Evolutionary conservation across 164 flowering plant species (phyloP), one percentile per base, ranked within the genome.

Genomic region (Cinnamomum micranthum): DNA sequence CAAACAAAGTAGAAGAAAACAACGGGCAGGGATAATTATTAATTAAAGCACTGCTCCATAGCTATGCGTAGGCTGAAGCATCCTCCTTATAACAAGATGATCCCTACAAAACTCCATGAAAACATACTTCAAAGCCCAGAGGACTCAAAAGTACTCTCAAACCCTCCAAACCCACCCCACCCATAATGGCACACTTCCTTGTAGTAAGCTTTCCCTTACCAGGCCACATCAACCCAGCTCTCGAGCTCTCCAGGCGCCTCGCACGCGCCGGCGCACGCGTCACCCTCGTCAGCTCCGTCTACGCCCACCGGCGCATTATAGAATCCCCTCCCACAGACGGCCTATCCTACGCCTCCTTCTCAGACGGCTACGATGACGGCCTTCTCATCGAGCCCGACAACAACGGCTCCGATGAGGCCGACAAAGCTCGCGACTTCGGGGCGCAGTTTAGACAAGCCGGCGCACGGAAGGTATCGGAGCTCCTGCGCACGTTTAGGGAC

Each of bases 151-250:
- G n/a, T n/a, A 28, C 4, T 28, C 31, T 28, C 31, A 3, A 28
- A 28, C 31, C 31, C 31, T 3, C 31, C 41, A 35, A 35, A 35
- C 41, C 41, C 19, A 55, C 31, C 41, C 41, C 19, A 55, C 31
- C 31, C 31, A 28, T 28, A 55, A 55, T 55, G 69, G 47, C 69
- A 12, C 89, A 85, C 64, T 76, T 83, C 73, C 74, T 86, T 2
- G 9, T 85, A 13, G 59, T 83, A 0, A 22, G 81, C 6, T 77
- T 51, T 74, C 80, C 85, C 0, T 75, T 72, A 0, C 87, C 81
- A 60, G 84, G 89, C 71, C 87, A 86, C 76, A 69, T 86, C 28
- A 86, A 86, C 78, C 89, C 89, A 0, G 64, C 80, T 4, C 75
- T 86, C 60, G 83, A 82, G 41, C 73, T 86, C 35, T 82, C 85